Conservation (phyloP, 306 rosid species). For the Mimosa pudica region DNA sequence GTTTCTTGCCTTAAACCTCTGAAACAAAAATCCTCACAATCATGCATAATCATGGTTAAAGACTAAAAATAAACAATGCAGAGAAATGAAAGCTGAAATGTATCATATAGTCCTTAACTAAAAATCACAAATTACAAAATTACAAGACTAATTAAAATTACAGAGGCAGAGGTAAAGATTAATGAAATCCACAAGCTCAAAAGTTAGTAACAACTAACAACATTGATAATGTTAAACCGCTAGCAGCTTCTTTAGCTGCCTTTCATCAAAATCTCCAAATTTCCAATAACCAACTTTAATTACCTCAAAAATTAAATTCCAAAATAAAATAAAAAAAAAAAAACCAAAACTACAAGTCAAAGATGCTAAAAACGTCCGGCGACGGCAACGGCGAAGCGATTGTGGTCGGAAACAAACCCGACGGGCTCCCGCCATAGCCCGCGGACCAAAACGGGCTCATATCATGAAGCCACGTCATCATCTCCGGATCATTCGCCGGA, state of each 20-base stretch:
- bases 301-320: neutral
- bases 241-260: slow-evolving; percentile 19
- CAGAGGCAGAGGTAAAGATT: neutral
- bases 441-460: slow-evolving; percentile 59
- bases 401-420: slow-evolving; percentile 62
- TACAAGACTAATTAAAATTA: neutral
- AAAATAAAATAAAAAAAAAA: slow-evolving; percentile 6
- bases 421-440: slow-evolving; percentile 65
- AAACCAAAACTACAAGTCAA: slow-evolving; percentile 37
- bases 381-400: slow-evolving; percentile 73
- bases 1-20: neutral
- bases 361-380: slow-evolving; percentile 64
- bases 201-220: neutral
- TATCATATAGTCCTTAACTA: neutral
- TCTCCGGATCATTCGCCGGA: slow-evolving; percentile 51
- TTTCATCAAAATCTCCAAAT: slow-evolving; percentile 23
- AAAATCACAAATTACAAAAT: neutral
- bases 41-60: no score
- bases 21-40: neutral
- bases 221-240: neutral
- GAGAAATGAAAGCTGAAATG: neutral
- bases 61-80: no score
- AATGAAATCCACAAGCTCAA: neutral
- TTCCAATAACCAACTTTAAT: slow-evolving; percentile 23
- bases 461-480: slow-evolving; percentile 47